Evolutionary conservation across 2,329 filamentous ascomycete species (phyloP).

Genomic region (Penicillium sp.): DNA sequence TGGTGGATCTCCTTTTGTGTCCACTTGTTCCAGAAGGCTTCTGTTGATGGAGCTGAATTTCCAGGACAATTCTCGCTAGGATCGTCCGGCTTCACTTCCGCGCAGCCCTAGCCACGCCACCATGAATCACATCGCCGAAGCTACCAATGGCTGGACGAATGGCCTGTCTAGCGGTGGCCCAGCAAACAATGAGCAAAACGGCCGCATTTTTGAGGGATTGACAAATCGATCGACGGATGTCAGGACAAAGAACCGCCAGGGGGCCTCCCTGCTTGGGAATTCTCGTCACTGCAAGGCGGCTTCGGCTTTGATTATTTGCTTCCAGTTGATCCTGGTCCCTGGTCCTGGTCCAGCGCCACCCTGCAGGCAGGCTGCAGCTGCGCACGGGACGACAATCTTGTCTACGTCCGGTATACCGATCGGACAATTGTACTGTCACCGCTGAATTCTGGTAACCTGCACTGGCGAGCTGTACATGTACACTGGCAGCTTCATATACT

Average conservation of each 20-base stretch:
- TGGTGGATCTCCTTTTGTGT: not conserved
- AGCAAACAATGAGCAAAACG: slow-evolving; percentile 11
- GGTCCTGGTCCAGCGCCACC: slow-evolving; percentile 17
- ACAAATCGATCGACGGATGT: slow-evolving; percentile 15
- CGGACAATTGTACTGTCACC: slow-evolving; percentile 1
- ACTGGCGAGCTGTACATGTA: not conserved
- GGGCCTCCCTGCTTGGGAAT: slow-evolving; percentile 6
- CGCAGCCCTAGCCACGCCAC: slow-evolving; percentile 20
- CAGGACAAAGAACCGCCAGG: slow-evolving; percentile 2
- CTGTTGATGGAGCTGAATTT: slow-evolving; percentile 10
- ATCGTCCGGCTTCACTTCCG: slow-evolving; percentile 30
- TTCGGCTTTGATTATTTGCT: slow-evolving; percentile 3
- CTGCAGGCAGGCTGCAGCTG: slow-evolving; percentile 14
- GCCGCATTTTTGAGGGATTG: slow-evolving; percentile 17
- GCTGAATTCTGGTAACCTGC: not conserved
- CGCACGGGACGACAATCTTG: slow-evolving; percentile 3
- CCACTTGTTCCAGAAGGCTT: slow-evolving; percentile 30
- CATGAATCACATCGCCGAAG: not conserved
- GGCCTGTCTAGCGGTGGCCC: not conserved
- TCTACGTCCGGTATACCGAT: slow-evolving; percentile 5
- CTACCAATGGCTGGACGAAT: not conserved
- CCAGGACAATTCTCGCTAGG: slow-evolving; percentile 12
- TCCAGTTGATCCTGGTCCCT: slow-evolving; percentile 11
- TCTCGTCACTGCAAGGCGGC: slow-evolving; percentile 17
- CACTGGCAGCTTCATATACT: not conserved